Evolutionary conservation across 169 alveolate genomes (phyloP).

Genomic region (Eimeria tenella): DNA sequence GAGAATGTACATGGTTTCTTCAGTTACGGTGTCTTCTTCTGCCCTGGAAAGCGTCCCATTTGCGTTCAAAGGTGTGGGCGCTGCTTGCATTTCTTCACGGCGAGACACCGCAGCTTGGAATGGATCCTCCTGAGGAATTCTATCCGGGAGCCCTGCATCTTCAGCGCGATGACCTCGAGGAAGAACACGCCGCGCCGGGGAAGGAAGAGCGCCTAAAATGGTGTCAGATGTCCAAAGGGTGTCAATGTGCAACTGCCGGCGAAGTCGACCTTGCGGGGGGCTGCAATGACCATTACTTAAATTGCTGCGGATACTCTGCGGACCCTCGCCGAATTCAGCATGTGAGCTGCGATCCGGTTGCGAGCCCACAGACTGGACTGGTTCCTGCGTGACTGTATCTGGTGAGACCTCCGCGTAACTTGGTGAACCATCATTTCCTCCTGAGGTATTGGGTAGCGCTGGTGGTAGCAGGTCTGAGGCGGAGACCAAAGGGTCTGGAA

Average conservation of each 20-base stretch:
- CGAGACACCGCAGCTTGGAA: not conserved
- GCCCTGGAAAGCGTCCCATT: not conserved
- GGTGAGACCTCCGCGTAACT: not conserved
- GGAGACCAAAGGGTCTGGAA: constrained; percentile 70
- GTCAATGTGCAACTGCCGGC: constrained; percentile 13
- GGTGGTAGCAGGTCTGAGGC: constrained; percentile 24
- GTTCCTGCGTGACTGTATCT: not conserved
- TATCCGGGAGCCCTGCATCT: not conserved
- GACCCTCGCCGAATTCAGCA: not conserved
- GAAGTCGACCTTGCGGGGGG: not conserved
- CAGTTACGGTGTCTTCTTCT: constrained; percentile 79
- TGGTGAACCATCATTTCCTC: not conserved
- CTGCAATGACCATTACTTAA: not conserved
- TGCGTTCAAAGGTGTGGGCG: not conserved
- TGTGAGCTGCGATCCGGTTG: not conserved
- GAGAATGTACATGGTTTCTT: constrained; percentile 81
- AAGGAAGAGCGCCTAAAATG: constrained; percentile 18
- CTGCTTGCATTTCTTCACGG: not conserved
- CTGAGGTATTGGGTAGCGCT: not conserved
- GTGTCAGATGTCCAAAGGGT: constrained; percentile 51
- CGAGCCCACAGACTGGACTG: not conserved
- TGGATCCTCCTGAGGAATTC: constrained; percentile 28
- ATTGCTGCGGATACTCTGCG: not conserved
- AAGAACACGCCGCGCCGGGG: constrained; percentile 41
- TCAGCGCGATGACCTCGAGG: constrained; percentile 18